These are phyloP conservation scores for Neopestalotiopsis clavispora DNA, from an alignment of 2,329 filamentous ascomycete species.

Conservation along the genomic window DNA sequence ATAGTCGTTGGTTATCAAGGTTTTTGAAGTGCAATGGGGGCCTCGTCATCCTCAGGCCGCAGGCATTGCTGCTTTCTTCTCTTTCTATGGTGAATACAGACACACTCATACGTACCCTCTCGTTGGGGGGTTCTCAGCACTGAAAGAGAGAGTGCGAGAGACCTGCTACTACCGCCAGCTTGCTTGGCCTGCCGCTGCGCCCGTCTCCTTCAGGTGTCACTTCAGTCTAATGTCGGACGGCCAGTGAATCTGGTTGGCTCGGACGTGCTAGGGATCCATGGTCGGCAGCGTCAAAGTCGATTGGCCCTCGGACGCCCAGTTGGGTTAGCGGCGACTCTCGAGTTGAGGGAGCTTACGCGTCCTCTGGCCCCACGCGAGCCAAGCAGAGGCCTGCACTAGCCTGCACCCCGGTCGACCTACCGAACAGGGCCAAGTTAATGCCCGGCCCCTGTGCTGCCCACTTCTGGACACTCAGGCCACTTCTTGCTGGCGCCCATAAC, in stretches of 20 bases:
- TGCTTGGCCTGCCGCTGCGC: slow-evolving; percentile 5
- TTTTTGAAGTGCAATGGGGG: background rate
- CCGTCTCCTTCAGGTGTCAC: slow-evolving; percentile 4
- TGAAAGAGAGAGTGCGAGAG: background rate
- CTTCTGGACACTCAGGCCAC: slow-evolving; percentile 17
- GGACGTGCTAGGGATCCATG: slow-evolving; percentile 2
- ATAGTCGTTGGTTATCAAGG: background rate
- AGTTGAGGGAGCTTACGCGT: slow-evolving; percentile 19
- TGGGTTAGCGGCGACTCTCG: slow-evolving; percentile 1
- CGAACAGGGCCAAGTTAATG: slow-evolving; percentile 19
- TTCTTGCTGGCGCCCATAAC: slow-evolving; percentile 17
- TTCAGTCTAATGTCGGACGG: background rate
- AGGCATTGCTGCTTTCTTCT: slow-evolving; percentile 4
- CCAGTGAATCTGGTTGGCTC: slow-evolving; percentile 15
- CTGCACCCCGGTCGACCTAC: slow-evolving; percentile 16
- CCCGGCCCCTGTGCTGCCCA: slow-evolving; percentile 15
- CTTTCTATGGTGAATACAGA: too few species aligned
- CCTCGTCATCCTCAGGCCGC: slow-evolving; percentile 20
- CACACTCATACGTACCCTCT: background rate
- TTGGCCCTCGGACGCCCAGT: slow-evolving; percentile 3
- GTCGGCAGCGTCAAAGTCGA: background rate
- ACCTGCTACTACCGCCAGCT: background rate
- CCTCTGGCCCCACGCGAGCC: slow-evolving; percentile 14
- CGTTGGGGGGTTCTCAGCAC: background rate
- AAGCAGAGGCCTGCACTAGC: slow-evolving; percentile 9